Evolutionary conservation across 345 rosid species (phyloP), one percentile per base, ranked within the genome.

Genomic region (Litchi chinensis): DNA sequence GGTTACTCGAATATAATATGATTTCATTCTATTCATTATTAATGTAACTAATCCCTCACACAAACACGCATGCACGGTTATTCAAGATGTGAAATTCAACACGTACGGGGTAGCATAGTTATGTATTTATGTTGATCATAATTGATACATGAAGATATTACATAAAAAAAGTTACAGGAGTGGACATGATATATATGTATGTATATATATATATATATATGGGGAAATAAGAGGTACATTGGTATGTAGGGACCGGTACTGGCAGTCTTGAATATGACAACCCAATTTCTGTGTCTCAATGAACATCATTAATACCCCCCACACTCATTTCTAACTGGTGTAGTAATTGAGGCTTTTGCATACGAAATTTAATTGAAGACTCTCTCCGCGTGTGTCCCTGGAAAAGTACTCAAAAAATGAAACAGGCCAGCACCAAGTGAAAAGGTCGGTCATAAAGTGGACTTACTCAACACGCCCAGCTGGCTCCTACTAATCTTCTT

Each of bases 381-480:
- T 26, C 26, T 21, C 26, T 21, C 60, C n/a, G 15, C 18, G n/a
- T 54, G 19, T 54, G 60, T 54, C 50, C 11, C 50, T 46, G 50
- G n/a, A 15, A n/a, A 21, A 60, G 26, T 19, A 21, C 3, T 19
- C 10, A 22, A 2, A 60, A 60, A 60, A 60, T 60, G 65, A 21
- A 15, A 8, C 44, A 41, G 44, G 44, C 44, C 18, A 12, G 56
- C 56, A 13, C 56, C 19, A 1, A 48, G 13, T 10, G 13, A 54
- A 16, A 54, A 54, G 21, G 65, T 60, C 65, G 65, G 65, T 60
- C 65, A 60, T 60, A 60, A 60, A 60, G 63, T 57, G 63, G 63
- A 57, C 63, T 18, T 50, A 50, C 56, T 50, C 56, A 50, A 13
- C 56, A 13, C 16, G 56, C 1, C 65, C 65, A 60, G 65, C 65